A percentile compares a stretch with the other conserved stretches of the same genome.
These are phyloP conservation scores for Malus hybrid DNA, from an alignment of 331 rosid genomes.

Conservation along the genomic window DNA sequence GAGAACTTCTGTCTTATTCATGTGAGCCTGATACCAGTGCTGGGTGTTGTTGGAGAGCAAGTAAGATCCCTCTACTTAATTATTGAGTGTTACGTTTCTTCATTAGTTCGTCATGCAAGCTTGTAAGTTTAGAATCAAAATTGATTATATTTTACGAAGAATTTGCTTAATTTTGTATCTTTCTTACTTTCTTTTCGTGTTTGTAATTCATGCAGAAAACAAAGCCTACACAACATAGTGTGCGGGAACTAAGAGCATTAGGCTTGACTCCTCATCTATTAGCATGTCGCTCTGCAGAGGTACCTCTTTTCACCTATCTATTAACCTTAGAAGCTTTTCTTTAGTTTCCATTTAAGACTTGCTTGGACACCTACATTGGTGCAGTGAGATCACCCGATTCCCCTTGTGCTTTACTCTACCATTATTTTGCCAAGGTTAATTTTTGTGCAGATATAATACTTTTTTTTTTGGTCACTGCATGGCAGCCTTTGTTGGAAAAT, in stretches of 20 bases:
- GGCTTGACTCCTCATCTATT: constrained; percentile 94
- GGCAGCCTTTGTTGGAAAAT: constrained; percentile 79
- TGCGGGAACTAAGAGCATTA: constrained; percentile 87
- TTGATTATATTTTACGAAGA: not conserved
- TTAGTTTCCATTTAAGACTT: not conserved
- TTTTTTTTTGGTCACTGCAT: constrained; percentile 1
- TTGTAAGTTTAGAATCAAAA: not conserved
- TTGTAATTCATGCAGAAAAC: constrained; percentile 53
- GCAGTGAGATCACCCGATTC: not conserved
- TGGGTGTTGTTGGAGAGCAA: constrained; percentile 98
- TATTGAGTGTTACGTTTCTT: not conserved
- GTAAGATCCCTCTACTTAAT: constrained; percentile 26
- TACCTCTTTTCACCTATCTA: constrained; percentile 15
- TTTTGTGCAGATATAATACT: not conserved
- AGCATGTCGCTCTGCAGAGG: constrained; percentile 97
- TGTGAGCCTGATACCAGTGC: constrained; percentile 93
- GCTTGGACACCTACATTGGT: not conserved
- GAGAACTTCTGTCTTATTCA: constrained; percentile 94
- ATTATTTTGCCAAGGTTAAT: not conserved
- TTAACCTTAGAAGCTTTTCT: not conserved
- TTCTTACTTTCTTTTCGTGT: constrained; percentile 12
- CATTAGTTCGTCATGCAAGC: not conserved
- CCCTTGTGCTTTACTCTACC: not conserved
- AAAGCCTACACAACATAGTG: constrained; percentile 94
- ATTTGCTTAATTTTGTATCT: not conserved